Evolutionary conservation across 345 rosid genomes (phyloP), one percentile per base, ranked within the genome.

Genomic region (Salix koriyanagi): DNA sequence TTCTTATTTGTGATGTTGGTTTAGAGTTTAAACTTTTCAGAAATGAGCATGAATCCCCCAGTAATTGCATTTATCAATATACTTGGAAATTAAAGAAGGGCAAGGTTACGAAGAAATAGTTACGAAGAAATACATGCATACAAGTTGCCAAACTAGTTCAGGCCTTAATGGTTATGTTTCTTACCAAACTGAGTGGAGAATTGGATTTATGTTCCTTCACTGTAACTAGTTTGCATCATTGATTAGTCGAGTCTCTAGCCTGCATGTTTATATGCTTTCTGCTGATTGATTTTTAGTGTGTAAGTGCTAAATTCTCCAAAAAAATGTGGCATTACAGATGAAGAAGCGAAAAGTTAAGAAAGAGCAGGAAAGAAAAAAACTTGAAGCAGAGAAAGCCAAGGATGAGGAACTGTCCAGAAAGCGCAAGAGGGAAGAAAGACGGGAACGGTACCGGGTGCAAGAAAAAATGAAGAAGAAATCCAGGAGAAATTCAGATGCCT

Each of bases 361-460:
- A 64, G 82, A 86, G 28, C 83, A 86, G 83, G 92, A 90, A 87
- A 91, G 84, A 84, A 87, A 86, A 73, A 74, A 76, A 77, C 75
- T 79, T 0, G 90, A 87, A 70, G 80, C 79, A 67, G 86, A 92
- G 85, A 92, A 75, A 86, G 92, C 90, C 5, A 96, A 96, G 88
- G 92, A 83, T 1, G 98, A 91, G 64, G 81, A 81, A 80, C 32
- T 85, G 75, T 81, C 76, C 1, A 89, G 83, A 81, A 96, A 96
- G 83, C 95, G 97, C 36, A 86, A 67, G 60, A 91, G 98, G 80
- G 98, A 91, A 79, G 93, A 91, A 82, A 79, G 91, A 52, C 89
- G 91, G 74, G 97, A 89, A 76, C 88, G 92, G 74, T 92, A 90
- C 73, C 78, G 97, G 30, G 84, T 19, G 67, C 87, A 92, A 79